These are phyloP conservation scores for Nicotiana rustica DNA, from an alignment of 305 asterid genomes.

Conservation along the genomic window DNA sequence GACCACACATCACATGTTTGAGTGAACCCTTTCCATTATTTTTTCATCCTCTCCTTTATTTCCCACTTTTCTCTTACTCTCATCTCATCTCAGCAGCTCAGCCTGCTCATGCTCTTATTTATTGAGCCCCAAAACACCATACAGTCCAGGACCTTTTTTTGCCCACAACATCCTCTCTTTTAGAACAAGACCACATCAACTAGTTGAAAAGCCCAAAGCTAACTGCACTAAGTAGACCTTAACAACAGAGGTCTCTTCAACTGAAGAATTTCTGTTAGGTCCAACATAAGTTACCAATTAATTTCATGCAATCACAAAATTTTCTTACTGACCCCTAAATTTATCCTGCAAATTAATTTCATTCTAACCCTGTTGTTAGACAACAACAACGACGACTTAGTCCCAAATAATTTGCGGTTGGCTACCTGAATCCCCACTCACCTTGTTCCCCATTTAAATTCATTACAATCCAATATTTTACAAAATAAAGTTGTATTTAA, in stretches of 20 bases:
- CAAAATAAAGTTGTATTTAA: too few relatives aligned
- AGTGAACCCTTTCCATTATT: background rate
- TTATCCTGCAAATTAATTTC: background rate
- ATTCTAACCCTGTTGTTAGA: too few relatives aligned
- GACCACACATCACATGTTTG: too few relatives aligned
- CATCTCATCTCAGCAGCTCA: background rate
- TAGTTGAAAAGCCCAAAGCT: slow-evolving; percentile 4
- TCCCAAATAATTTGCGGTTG: too few relatives aligned
- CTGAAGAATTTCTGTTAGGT: background rate
- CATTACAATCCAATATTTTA: too few relatives aligned
- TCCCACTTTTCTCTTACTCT: background rate
- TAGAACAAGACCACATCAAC: background rate
- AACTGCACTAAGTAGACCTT: slow-evolving; percentile 24
- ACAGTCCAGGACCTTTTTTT: background rate
- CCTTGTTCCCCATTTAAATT: too few relatives aligned
- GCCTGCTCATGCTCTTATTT: background rate
- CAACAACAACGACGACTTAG: too few relatives aligned
- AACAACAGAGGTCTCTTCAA: slow-evolving; percentile 19
- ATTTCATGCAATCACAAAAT: background rate
- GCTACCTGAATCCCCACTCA: too few relatives aligned
- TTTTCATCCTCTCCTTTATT: too few relatives aligned
- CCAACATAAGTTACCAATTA: background rate
- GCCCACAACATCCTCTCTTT: slow-evolving; percentile 27
- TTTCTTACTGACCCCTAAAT: background rate
- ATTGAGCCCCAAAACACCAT: background rate